Conservation (phyloP, 164 flowering plant genomes). For the Nymphaea thermarum region DNA sequence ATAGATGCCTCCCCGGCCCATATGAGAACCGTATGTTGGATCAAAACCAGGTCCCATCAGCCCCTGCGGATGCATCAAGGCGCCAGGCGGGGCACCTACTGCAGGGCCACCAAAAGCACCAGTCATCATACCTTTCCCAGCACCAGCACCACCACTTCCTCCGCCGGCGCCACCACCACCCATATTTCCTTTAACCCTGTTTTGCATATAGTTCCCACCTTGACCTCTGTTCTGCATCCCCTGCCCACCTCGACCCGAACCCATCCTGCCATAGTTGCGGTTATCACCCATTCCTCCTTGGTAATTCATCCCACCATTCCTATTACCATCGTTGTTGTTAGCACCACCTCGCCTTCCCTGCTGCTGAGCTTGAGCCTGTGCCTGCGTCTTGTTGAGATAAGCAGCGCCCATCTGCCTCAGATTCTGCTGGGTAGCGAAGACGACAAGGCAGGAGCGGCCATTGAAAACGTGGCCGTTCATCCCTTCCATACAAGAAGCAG, state of each 20-base stretch:
- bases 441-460: conserved; percentile 66
- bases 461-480: conserved; percentile 61
- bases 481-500: conserved; percentile 57
- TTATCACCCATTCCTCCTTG: conserved; percentile 19
- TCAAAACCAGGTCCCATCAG: conserved; percentile 72
- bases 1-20: conserved; percentile 63
- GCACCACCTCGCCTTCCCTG: conserved; percentile 28
- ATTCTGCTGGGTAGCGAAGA: conserved; percentile 60
- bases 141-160: conserved; percentile 15
- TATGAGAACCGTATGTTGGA: conserved; percentile 30
- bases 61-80: conserved; percentile 57
- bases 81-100: conserved; percentile 54
- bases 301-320: conserved; percentile 40
- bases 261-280: conserved; percentile 34
- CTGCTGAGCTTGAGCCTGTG: conserved; percentile 35
- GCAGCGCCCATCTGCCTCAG: conserved; percentile 55
- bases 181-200: conserved; percentile 19
- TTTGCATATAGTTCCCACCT: conserved; percentile 15
- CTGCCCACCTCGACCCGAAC: conserved; percentile 56
- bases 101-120: conserved; percentile 46
- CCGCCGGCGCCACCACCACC: conserved; percentile 27
- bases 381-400: conserved; percentile 34
- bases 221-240: conserved; percentile 35
- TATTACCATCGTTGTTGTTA: conserved; percentile 36
- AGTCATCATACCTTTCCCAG: conserved; percentile 19